Conservation (phyloP, 2,329 filamentous ascomycete species). For the Cercospora zeina region DNA sequence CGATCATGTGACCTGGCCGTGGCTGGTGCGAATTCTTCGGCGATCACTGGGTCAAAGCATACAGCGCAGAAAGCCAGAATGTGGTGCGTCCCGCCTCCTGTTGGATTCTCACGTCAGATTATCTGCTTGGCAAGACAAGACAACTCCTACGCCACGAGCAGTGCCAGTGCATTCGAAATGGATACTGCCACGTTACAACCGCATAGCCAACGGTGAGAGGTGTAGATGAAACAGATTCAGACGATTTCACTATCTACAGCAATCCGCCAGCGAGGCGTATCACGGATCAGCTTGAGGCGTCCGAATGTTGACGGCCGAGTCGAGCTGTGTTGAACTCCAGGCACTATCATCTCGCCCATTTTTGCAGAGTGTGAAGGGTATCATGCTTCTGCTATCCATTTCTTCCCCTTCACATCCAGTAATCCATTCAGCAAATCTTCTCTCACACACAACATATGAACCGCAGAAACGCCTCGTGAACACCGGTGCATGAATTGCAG, state of each 20-base stretch:
- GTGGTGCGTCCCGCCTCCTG: too few species aligned
- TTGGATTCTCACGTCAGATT: too few species aligned
- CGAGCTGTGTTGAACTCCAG: background rate
- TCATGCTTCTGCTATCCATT: constrained; percentile 10
- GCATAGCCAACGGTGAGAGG: background rate
- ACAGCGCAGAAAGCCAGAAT: too few species aligned
- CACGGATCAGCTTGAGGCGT: background rate
- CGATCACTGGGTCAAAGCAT: too few species aligned
- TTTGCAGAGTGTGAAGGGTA: constrained; percentile 4
- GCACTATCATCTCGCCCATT: background rate
- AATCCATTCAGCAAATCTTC: background rate
- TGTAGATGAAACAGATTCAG: background rate
- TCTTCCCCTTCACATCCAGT: background rate
- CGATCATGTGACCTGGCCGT: background rate
- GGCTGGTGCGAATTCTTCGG: too few species aligned
- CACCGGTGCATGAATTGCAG: constrained; percentile 12
- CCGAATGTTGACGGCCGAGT: background rate
- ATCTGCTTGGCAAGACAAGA: too few species aligned
- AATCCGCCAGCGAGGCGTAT: background rate
- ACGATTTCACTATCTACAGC: constrained; percentile 10
- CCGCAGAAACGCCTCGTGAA: constrained; percentile 5
- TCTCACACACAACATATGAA: background rate
- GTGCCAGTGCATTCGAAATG: background rate
- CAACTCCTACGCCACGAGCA: too few species aligned
- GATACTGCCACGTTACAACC: background rate